phyloP scores from a whole-genome alignment of 495 filamentous ascomycete species.

The Articulospora tetracladia region DNA sequence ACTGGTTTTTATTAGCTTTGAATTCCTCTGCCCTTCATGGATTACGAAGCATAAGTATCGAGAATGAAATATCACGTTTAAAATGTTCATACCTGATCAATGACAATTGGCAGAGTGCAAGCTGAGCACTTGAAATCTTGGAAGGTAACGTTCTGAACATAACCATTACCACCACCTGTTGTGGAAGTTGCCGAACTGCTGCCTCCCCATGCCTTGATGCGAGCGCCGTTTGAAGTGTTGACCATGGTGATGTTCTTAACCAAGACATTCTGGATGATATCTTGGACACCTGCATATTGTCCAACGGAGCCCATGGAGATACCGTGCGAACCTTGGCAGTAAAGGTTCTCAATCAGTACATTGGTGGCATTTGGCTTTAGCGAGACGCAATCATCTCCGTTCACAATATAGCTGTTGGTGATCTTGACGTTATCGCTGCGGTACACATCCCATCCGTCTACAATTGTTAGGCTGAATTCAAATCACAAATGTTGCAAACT shows the following conservation, averaged over 20 bases:
- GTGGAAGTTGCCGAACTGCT: not conserved
- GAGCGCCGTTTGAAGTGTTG: constrained; percentile 51
- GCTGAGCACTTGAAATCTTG: constrained; percentile 12
- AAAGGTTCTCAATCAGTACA: constrained; percentile 52
- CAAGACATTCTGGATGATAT: constrained; percentile 48
- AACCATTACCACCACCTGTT: constrained; percentile 47
- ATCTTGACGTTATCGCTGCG: constrained; percentile 30
- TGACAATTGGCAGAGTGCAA: constrained; percentile 6
- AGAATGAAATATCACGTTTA: no score
- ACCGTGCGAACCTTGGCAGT: constrained; percentile 56
- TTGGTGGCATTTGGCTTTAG: constrained; percentile 57
- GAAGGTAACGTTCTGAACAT: constrained; percentile 56
- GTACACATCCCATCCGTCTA: constrained; percentile 10
- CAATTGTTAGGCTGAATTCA: not conserved
- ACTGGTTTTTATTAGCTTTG: not conserved
- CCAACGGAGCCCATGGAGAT: constrained; percentile 57
- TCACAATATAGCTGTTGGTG: constrained; percentile 46
- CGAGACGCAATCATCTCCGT: constrained; percentile 59
- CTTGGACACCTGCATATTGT: constrained; percentile 48
- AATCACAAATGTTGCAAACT: not conserved
- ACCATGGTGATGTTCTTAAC: constrained; percentile 54
- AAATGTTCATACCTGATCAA: constrained; percentile 1
- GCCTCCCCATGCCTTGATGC: constrained; percentile 51
- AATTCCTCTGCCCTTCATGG: not conserved
- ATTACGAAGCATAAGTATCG: no score